Base-by-base conservation (phyloP, 208 protist genomes). In the Zelonia costaricensis region DNA sequence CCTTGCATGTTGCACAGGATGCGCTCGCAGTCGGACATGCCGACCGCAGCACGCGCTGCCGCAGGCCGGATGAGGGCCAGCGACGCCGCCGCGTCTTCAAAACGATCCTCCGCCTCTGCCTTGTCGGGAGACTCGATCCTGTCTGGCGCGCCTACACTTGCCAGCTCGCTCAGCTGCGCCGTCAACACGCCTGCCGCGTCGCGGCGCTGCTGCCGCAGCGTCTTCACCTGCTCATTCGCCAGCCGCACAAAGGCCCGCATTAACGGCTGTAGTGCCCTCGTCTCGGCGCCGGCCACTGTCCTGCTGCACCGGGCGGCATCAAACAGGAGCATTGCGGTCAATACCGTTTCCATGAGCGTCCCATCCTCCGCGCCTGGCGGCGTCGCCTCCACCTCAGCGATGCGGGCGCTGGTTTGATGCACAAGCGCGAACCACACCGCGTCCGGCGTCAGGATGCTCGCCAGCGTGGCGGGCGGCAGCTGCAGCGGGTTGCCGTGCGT, bases 401-500 rank as follows among this genome's bases (percentile, higher is more conserved):
- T 46, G 22, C 35, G 46, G 33, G 40, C 12, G 22, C 64, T 73
- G 18, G 88, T 38, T 38, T 86, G 67, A 39, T 86, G 68, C n/a
- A 90, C 42, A 36, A 86, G 57, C 10, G 84, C 77, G 48, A 84
- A 74, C 45, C 87, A 75, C n/a, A 91, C 40, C 31, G 74, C 68
- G 8, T 60, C 3, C 3, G 83, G 85, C n/a, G 69, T 16, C 15
- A 40, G 54, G 9, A 92, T 47, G 18, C 64, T 42, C 4, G 43
- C 33, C 10, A 69, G 22, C 5, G 58, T 53, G 1, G 67, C 10
- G 10, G 67, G 46, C 3, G 60, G 23, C 20, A 74, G 12, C 13
- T 54, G 33, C 40, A 74, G 47, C 31, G 40, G 44, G 22, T 52
- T 71, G 5, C 53, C 36, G 3, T 55, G 45, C 10, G 62, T 56